A percentile compares a stretch with the other conserved stretches of the same genome.
phyloP scores from a whole-genome alignment of 1,284 basidiomycete genomes.

The Ganoderma sp. region DNA sequence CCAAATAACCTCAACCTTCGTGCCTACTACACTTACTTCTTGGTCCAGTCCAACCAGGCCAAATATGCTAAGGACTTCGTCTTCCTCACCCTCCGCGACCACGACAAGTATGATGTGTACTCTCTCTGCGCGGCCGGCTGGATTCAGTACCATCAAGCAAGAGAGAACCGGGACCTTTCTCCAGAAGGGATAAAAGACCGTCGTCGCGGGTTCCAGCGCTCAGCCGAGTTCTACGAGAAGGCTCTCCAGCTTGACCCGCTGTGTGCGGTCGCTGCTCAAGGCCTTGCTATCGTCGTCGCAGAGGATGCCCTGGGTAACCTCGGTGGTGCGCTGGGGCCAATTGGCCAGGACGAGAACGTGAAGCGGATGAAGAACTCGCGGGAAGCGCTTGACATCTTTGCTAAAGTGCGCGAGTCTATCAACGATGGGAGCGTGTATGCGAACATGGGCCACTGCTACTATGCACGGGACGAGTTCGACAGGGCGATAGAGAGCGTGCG shows the following conservation, averaged over 20 bases:
- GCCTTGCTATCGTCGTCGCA: slow-evolving; percentile 88
- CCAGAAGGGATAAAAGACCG: slow-evolving; percentile 73
- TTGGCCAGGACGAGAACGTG: slow-evolving; percentile 64
- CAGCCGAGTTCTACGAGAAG: slow-evolving; percentile 91
- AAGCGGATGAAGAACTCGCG: slow-evolving; percentile 73
- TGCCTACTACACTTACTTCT: slow-evolving; percentile 88
- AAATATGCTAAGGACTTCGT: slow-evolving; percentile 87
- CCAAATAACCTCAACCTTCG: slow-evolving; percentile 78
- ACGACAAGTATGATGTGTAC: slow-evolving; percentile 88
- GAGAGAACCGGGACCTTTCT: slow-evolving; percentile 72
- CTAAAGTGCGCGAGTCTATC: slow-evolving; percentile 86
- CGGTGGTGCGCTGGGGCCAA: slow-evolving; percentile 55
- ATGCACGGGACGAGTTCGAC: slow-evolving; percentile 89
- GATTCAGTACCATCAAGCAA: slow-evolving; percentile 82
- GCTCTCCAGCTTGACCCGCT: slow-evolving; percentile 81
- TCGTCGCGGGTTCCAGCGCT: slow-evolving; percentile 75
- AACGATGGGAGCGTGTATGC: slow-evolving; percentile 88
- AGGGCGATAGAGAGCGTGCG: slow-evolving; percentile 92
- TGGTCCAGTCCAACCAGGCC: slow-evolving; percentile 73
- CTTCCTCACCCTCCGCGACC: slow-evolving; percentile 80
- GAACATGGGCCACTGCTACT: slow-evolving; percentile 96
- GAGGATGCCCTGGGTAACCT: slow-evolving; percentile 83
- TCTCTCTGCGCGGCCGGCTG: slow-evolving; percentile 88
- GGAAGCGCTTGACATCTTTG: slow-evolving; percentile 86
- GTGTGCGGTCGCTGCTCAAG: slow-evolving; percentile 92